Evolutionary conservation across 345 rosid species (phyloP).

Genomic region (Salix exigua): DNA sequence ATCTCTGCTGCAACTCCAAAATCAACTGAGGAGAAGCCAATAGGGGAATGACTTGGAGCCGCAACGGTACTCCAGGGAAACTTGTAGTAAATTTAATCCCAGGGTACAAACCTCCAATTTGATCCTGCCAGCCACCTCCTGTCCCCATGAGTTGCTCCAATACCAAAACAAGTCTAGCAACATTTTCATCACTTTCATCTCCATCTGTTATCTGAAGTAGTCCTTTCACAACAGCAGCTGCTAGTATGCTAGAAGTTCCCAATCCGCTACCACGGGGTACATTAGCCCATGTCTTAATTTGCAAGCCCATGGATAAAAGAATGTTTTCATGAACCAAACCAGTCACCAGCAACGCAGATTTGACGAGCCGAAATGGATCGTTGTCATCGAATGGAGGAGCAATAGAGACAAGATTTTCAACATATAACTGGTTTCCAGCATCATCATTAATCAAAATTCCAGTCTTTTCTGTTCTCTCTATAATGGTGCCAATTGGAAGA

Average conservation of each 20-base stretch:
- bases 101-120: slow-evolving; percentile 86
- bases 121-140: slow-evolving; percentile 99
- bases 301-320: slow-evolving; percentile 47
- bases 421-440: slow-evolving; percentile 50
- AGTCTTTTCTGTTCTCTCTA: slow-evolving; percentile 53
- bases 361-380: slow-evolving; percentile 83
- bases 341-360: slow-evolving; percentile 83
- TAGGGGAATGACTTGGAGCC: slow-evolving; percentile 83
- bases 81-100: slow-evolving; percentile 86
- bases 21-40: slow-evolving; percentile 58
- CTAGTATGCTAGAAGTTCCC: slow-evolving; percentile 96
- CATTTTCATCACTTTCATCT: slow-evolving; percentile 77
- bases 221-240: slow-evolving; percentile 93
- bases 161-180: slow-evolving; percentile 83
- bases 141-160: slow-evolving; percentile 98
- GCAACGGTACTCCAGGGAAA: slow-evolving; percentile 84
- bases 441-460: slow-evolving; percentile 75
- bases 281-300: slow-evolving; percentile 82
- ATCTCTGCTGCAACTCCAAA: slow-evolving; percentile 66
- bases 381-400: slow-evolving; percentile 56
- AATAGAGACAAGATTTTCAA: slow-evolving; percentile 50
- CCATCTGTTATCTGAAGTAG: slow-evolving; percentile 69
- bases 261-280: slow-evolving; percentile 95
- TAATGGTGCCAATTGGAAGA: slow-evolving; percentile 81
- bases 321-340: slow-evolving; percentile 48